Base-by-base conservation (phyloP, 495 filamentous ascomycete genomes). In the Amniculicola lignicola region DNA sequence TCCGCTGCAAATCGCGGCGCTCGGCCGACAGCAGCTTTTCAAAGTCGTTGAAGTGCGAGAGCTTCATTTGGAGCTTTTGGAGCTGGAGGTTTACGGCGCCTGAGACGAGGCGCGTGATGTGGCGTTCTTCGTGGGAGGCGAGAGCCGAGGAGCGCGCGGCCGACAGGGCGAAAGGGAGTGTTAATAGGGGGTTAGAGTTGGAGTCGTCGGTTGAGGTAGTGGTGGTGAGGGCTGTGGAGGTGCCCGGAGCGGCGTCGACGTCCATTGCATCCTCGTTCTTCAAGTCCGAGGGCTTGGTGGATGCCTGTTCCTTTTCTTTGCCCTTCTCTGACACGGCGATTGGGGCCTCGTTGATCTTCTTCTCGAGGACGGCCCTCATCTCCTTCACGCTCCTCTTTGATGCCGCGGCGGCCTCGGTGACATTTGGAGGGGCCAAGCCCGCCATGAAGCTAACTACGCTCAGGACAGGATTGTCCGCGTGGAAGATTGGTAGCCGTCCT, bases 1-100 rank as follows among this genome's bases (percentile, higher is more conserved):
- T 87, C 43, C 90, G 79, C 71, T 97, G 93, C 2, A 98, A 77
- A 69, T 98, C 94, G 33, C 90, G 81, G 44, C 91, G 84, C 72
- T 98, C 94, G 2, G 90, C 88, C 61, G 95, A 87, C 44, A 96
- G 76, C 49, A 95, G 84, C 42, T 84, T 76, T 66, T 98, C 93
- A 80, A 98, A 89, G 72, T 97, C 94, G 62, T 88, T 86, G 76
- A 98, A 98, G 67, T 96, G 95, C 62, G 86, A 82, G 24, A 96
- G 77, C 15, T 85, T 89, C 14, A 89, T 60, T 55, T 72, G 61
- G 5, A 74, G 66, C 46, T 74, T 74, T 40, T 64, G 56, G 0
- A 72, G 63, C 40, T 72, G 62, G 7, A 74, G 74, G 67, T 95
- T 95, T 48, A 95, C 86, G 0, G 89, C 83, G 2, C 87, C 81